Evolutionary conservation across 2,329 filamentous ascomycete genomes (phyloP), one percentile per base, ranked within the genome.

Genomic region (Ophiosphaerella korrae): DNA sequence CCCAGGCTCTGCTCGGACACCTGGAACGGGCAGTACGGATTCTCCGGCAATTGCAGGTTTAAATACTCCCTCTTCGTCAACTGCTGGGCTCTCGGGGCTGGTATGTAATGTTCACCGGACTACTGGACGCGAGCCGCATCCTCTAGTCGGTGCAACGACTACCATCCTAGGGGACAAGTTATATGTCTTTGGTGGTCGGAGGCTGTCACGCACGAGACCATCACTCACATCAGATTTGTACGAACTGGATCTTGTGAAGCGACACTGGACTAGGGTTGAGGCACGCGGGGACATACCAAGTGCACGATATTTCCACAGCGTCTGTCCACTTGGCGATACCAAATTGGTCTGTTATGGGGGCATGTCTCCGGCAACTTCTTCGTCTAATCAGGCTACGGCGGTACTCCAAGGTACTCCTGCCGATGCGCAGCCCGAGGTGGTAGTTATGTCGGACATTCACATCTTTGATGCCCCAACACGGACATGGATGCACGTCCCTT

Each of bases 341-440:
- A 99, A 97, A 74, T 82, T 99, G 72, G 93, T 99, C 3, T 97
- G 93, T 75, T 99, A 97, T 74, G 94, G 94, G 50, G 94, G 94
- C 62, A 99, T 99, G 94, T 97, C 93, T 8, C 92, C 93, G 1
- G 84, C 86, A 9, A 78, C 81, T 6, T 81, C 70, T 35, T 66
- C 78, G 12, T 61, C 66, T 7, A 70, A 65, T 34, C 73, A 74
- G 45, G 63, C 73, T 32, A 63, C 72, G 5, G 57, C 66, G 18
- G 73, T 68, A 63, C 48, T 67, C 49, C 73, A 75, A 39, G 69
- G 70, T 8, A 65, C 60, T 24, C 59, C 67, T 0, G 74, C 78
- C 51, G 89, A 92, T 56, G 79, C 85, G 47, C 89, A 92, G 62
- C 86, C 91, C 33, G 92, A 97, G 67, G 90, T 97, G 4, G 88